Base-by-base conservation (phyloP, 2,329 filamentous ascomycete species). In the Paecilomyces fulvus region DNA sequence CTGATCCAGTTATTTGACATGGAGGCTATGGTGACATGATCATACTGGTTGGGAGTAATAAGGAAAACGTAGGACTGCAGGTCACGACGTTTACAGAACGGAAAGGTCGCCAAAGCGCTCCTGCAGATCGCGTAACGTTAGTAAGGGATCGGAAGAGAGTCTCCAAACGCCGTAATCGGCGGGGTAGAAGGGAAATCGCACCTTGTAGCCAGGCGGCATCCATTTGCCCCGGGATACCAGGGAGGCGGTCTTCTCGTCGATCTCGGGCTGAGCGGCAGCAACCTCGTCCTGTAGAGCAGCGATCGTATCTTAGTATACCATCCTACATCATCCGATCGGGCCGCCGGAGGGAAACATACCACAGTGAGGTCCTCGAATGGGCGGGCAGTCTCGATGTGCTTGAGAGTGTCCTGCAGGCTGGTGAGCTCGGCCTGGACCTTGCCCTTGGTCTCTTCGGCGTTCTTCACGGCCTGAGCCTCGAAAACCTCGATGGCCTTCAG, bases 61-160 rank as follows among this genome's bases (percentile, higher is more conserved):
- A 70, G 56, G 55, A 58, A 64, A 62, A 70, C 60, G 61, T 61
- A 43, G 37, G 37, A 43, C 17, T 8, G 52, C 56, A 52, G 49
- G 60, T 58, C 58, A 58, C 58, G 60, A 53, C 58, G 74, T 83
- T 85, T 96, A 99, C 76, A 97, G 82, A 68, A 95, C 80, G 69
- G 94, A 92, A 69, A 97, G 86, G 76, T 97, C 92, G 81, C 94
- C 94, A 79, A 97, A 99, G 84, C 92, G 95, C 85, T 99, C 94
- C 92, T 97, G 70, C 65, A 70, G 51, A 64, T 43, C 59, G 62
- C 56, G 73, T 12, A 55, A 56, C 21, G 17, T 49, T 49, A 49
- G 48, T 28, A 49, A 23, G 12, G 21, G 3, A 20, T 49, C 20
- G 17, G 56, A 55, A 55, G 21, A 43, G 8, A 37, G 49, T 51